Base-by-base conservation (phyloP, 495 filamentous ascomycete species). In the Trypethelium eluteriae region DNA sequence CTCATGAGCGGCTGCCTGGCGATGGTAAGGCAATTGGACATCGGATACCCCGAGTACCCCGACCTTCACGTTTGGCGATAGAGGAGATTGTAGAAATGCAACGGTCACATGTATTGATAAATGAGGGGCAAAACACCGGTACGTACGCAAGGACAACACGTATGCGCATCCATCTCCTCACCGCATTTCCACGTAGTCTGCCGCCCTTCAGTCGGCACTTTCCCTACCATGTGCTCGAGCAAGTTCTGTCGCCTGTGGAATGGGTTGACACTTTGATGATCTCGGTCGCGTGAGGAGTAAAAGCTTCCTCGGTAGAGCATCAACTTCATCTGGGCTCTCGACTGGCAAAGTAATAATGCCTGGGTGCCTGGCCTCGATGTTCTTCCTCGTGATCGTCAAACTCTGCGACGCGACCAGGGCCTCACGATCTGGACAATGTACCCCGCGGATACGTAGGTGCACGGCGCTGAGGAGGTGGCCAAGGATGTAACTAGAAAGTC, bases 21-120 rank as follows among this genome's bases (percentile, higher is more conserved):
- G 32, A 59, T 59, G 7, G 53, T 9, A 35, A 36, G 7, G 32
- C 53, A 36, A 34, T 59, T 59, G 53, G 32, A 59, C 14, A 59
- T 59, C 53, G 32, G 53, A 5, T 18, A n/a, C 1, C 11, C 49
- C 49, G 49, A 53, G 18, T 18, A 53, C 36, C 18, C 34, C 53
- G 25, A 59, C 53, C 25, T 25, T 25, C 25, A 25, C 25, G 25
- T 25, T 25, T 25, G 32, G 53, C n/a, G 9, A 0, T 59, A 36
- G 11, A 59, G 53, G 25, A 59, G 3, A 7, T 44, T 5, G 53
- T 18, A 59, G 53, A 59, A 59, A 59, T 59, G 53, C 53, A 59
- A 59, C 53, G 32, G 53, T 59, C 53, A 59, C 53, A 59, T 59
- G 53, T 59, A 59, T 32, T 59, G 53, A 59, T 14, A 36, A 59